Evolutionary conservation across 140 eudicot species (phyloP), one percentile per base, ranked within the genome.

Genomic region (Stevia rebaudiana): DNA sequence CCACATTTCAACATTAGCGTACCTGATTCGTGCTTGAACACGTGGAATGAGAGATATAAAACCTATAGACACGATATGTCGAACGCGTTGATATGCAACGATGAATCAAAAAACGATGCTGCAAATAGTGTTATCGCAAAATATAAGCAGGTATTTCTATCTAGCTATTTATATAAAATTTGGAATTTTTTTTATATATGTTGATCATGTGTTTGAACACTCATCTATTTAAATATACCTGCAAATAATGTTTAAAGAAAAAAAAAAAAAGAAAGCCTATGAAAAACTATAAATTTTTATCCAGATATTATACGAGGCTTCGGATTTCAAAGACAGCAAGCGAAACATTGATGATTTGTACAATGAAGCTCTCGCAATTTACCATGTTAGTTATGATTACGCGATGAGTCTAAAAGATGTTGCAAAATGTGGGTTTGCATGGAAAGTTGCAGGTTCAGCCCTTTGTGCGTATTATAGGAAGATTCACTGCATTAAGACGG

Each of bases 371-470:
- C 46, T 83, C 5, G 90, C 90, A 3, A 74, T 86, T 15, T 90
- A 90, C 44, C 75, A 80, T 62, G 72, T 50, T 23, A 65, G 78
- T 19, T 86, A 90, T 18, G 74, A 86, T 36, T 23, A 68, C 24
- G 97, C 97, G 42, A 4, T n/a, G 11, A 12, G 8, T 25, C 0
- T 16, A 37, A 37, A 33, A 2, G 81, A 79, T 15, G 46, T 80
- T 3, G 12, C 19, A 5, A 84, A 74, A 68, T 87, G 97, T 21
- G 72, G 80, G 24, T 90, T 90, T 80, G 88, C 88, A 1, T 90
- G 97, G 97, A 90, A 43, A 72, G 97, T 90, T 3, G 95, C 97
- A 6, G 95, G 94, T 33, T n/a, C n/a, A n/a, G n/a, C n/a, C n/a
- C n/a, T n/a, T n/a, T n/a, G n/a, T n/a, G n/a, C n/a, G n/a, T n/a